phyloP scores from a whole-genome alignment of 2,329 filamentous ascomycete species.

The Colletotrichum musae region DNA sequence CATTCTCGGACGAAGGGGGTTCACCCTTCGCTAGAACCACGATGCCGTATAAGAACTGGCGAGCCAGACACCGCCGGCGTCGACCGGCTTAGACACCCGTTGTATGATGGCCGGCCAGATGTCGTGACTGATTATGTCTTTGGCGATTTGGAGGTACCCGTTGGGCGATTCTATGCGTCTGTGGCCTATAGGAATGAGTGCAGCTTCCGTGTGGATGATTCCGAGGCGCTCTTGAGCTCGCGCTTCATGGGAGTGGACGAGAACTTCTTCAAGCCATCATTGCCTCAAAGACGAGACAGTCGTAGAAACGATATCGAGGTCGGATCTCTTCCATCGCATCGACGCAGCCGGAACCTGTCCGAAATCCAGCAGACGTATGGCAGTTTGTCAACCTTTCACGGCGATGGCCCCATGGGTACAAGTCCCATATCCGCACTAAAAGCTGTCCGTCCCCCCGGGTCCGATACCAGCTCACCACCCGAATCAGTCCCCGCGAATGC shows the following conservation, averaged over 20 bases:
- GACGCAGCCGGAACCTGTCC: slow-evolving; percentile 60
- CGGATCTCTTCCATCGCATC: slow-evolving; percentile 81
- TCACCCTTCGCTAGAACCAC: slow-evolving; percentile 78
- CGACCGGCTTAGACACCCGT: slow-evolving; percentile 80
- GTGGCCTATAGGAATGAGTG: slow-evolving; percentile 91
- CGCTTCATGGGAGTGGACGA: slow-evolving; percentile 94
- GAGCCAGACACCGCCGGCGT: slow-evolving; percentile 67
- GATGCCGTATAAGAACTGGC: slow-evolving; percentile 82
- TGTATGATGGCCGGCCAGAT: slow-evolving; percentile 74
- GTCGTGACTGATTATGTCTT: slow-evolving; percentile 85
- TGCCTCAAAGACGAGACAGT: slow-evolving; percentile 68
- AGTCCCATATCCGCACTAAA: slow-evolving; percentile 89
- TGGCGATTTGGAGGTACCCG: slow-evolving; percentile 87
- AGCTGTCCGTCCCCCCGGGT: slow-evolving; percentile 74
- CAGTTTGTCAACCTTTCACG: slow-evolving; percentile 90
- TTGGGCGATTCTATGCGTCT: slow-evolving; percentile 84
- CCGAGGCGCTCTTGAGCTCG: slow-evolving; percentile 91
- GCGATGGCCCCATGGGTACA: slow-evolving; percentile 81
- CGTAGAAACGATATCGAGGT: slow-evolving; percentile 64
- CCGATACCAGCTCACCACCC: slow-evolving; percentile 73
- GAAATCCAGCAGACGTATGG: slow-evolving; percentile 88
- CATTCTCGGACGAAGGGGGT: slow-evolving; percentile 81
- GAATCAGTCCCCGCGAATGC: slow-evolving; percentile 64
- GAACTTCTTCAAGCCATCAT: slow-evolving; percentile 85
- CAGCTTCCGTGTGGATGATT: slow-evolving; percentile 91